A percentile compares a stretch with the other conserved stretches of the same genome.
These are phyloP conservation scores for Kwoniella mangroviensis DNA, from an alignment of 768 basidiomycete genomes.

Conservation along the genomic window DNA sequence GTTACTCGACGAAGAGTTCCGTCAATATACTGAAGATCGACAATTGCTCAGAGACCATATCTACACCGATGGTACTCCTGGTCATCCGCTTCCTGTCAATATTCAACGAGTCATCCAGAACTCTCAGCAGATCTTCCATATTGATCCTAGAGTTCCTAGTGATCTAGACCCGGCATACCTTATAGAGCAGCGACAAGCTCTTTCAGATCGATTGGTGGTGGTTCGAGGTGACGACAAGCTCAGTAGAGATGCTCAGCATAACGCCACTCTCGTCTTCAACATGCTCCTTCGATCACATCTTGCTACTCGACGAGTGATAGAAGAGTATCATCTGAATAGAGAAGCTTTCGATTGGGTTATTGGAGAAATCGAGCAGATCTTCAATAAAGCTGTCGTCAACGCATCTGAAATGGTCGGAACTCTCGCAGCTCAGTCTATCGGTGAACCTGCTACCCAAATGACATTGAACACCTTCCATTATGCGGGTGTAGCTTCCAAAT, in stretches of 20 bases:
- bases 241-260: conserved; percentile 76
- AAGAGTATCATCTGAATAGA: conserved; percentile 81
- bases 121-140: conserved; percentile 93
- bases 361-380: conserved; percentile 93
- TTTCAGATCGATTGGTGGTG: conserved; percentile 77
- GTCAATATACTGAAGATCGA: conserved; percentile 74
- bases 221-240: conserved; percentile 84
- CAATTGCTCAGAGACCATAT: conserved; percentile 76
- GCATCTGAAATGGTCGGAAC: conserved; percentile 99
- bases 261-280: conserved; percentile 87
- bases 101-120: conserved; percentile 94
- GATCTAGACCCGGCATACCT: conserved; percentile 89
- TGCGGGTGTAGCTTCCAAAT: conserved; percentile 99
- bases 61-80: conserved; percentile 76
- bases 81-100: conserved; percentile 93
- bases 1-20: conserved; percentile 79
- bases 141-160: conserved; percentile 88
- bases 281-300: conserved; percentile 92
- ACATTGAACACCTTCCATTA: conserved; percentile 99
- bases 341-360: conserved; percentile 99
- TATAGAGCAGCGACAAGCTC: conserved; percentile 73
- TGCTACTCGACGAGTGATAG: conserved; percentile 82
- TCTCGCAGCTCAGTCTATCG: conserved; percentile 95
- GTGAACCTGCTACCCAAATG: conserved; percentile 99
- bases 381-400: conserved; percentile 88